Base-by-base conservation (phyloP, 768 basidiomycete species). In the Rhizopogon roseolus region DNA sequence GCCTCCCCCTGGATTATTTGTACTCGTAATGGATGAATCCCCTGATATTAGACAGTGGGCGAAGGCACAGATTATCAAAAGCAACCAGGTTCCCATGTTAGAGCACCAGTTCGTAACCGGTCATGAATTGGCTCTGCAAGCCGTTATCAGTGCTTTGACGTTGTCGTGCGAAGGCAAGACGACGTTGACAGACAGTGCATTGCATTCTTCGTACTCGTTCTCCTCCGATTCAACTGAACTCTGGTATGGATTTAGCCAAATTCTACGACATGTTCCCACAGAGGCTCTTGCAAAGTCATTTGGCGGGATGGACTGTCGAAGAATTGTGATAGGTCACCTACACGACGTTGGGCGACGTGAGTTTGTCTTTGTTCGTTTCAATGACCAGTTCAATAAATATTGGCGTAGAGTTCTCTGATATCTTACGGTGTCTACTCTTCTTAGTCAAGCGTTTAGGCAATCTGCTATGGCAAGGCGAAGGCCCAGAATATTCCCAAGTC, bases 401-500 rank as follows among this genome's bases (percentile, higher is more conserved):
- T 61, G 37, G 41, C 54, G 28, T 59, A 88, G 85, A 89, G 57
- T 86, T 92, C 66, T 54, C 64, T 17, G 72, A 78, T 55, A 75
- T 88, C 54, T 72, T 87, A 40, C 76, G 71, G 58, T 84, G 77
- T 54, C 82, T 89, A 56, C 68, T 80, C 9, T 68, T 83, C 42
- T 73, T 92, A 29, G 67, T 89, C 34, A 79, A 81, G 56, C 79
- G 85, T 22, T 63, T 86, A 49, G 76, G 76, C 0, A 59, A 68
- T 3, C 63, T 74, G 10, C 65, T 93, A 13, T 98, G 96, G 95
- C 65, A 73, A 17, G 81, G 77, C 28, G 85, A 90, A 58, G 79
- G 80, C 1, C 73, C 81, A 5, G 85, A 90, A 61, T 90, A 85
- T 62, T 86, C 93, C 3, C 80, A 85, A 59, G 77, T 88, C 36